Evolutionary conservation across 495 filamentous ascomycete species (phyloP), one percentile per base, ranked within the genome.

Genomic region (Daldinia grandis): DNA sequence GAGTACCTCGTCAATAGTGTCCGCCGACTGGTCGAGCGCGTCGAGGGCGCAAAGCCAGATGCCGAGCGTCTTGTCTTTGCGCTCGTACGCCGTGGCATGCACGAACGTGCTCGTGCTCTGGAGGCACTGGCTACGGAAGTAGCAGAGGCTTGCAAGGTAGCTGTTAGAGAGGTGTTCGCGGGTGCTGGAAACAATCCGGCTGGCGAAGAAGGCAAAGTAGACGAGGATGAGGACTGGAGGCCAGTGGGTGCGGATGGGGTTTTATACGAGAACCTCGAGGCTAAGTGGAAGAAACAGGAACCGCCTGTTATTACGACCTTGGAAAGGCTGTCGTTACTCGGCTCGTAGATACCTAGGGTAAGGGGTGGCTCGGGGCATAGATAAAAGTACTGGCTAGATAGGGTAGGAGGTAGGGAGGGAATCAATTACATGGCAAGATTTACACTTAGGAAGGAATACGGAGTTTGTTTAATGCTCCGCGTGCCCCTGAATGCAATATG

Each of bases 1-100:
- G 95, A 98, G 79, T 98, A 99, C 77, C 84, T 99, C 10, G 89
- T 97, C 49, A 95, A 92, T 73, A 93, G 89, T 68, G 88, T 97
- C 35, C 84, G 90, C n/a, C 82, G 95, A 37, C 82, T 98, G 40
- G 87, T 97, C 24, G 93, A 97, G 75, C 84, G 94, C 19, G 87
- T 97, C n/a, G 93, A 94, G 75, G 80, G 80, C 8, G 82, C 90
- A 1, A 82, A 86, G 17, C 80, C 82, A 0, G 95, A 98, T 71
- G 86, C 91, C 0, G 84, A 87, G 75, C 79, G 88, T 33, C 83
- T 98, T 10, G 86, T 97, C 0, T 87, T 91, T 71, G 92, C 89
- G 0, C 78, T 97, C 61, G 80, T 92, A 68, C 85, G 93, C 58
- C 84, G 95, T 14, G 87, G 85, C 21, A 98, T 98, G 95, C 83